These are phyloP conservation scores for Xylaria sp. DNA, from an alignment of 2,329 filamentous ascomycete genomes.

Conservation along the genomic window DNA sequence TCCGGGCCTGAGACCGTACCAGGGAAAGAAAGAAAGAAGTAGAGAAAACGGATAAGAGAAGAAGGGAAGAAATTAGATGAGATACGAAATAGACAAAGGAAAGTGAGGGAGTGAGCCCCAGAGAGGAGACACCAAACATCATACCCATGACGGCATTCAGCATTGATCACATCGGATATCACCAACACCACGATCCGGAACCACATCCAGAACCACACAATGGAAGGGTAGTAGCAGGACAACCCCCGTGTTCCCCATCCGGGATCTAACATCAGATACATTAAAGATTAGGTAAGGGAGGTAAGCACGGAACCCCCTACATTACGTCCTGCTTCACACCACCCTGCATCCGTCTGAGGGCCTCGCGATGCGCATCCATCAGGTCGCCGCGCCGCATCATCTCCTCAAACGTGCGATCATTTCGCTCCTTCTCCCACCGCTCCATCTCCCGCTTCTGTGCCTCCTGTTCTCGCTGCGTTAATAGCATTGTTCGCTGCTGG, in stretches of 20 bases:
- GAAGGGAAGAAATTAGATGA: not conserved
- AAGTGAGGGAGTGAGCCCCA: not conserved
- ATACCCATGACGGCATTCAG: not conserved
- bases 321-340: conserved; percentile 32
- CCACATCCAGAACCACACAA: not conserved
- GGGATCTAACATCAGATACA: not conserved
- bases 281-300: not conserved
- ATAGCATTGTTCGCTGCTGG: conserved; percentile 49
- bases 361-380: conserved; percentile 70
- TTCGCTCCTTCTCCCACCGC: conserved; percentile 50
- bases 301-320: not conserved
- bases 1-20: not conserved
- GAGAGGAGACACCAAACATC: not conserved
- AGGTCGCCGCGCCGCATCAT: conserved; percentile 72
- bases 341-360: conserved; percentile 72
- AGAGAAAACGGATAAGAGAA: not conserved
- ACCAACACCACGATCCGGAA: not conserved
- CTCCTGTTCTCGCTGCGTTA: conserved; percentile 59
- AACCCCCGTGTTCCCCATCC: not conserved
- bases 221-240: not conserved
- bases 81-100: too few species aligned
- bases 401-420: conserved; percentile 62
- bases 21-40: not conserved
- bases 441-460: conserved; percentile 55
- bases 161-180: not conserved